A percentile compares a stretch with the other conserved stretches of the same genome.
Conservation (phyloP, 73 alveolate species). For the Paramecium tetraurelia region DNA sequence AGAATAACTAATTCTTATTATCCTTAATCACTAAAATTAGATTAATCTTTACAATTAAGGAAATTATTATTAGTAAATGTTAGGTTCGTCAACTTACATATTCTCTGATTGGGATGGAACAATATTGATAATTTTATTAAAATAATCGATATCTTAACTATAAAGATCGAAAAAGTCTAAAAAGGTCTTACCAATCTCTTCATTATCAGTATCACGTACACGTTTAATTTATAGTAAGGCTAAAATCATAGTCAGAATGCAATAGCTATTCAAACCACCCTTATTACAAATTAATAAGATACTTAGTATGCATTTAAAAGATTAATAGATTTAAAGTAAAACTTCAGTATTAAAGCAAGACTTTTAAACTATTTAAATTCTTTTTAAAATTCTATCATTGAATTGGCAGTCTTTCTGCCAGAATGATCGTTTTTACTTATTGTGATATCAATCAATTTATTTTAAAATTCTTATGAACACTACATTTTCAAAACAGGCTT, state of each 20-base stretch:
- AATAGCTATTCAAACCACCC: slow-evolving; percentile 51
- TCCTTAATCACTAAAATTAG: background rate
- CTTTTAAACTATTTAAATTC: slow-evolving; percentile 30
- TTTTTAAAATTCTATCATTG: slow-evolving; percentile 31
- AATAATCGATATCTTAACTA: slow-evolving; percentile 17
- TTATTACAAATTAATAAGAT: background rate
- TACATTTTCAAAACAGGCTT: background rate
- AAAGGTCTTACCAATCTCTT: slow-evolving; percentile 3
- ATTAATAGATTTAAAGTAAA: slow-evolving; percentile 29
- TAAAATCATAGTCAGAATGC: background rate
- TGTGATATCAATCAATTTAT: background rate
- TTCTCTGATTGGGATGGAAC: background rate
- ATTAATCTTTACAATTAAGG: background rate
- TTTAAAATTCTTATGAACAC: background rate
- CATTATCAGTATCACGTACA: background rate
- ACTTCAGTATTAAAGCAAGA: background rate
- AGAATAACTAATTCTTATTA: background rate
- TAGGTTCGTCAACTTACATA: background rate
- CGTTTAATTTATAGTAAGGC: slow-evolving; percentile 4
- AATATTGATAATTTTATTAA: background rate
- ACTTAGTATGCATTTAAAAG: background rate
- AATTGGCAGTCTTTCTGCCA: background rate
- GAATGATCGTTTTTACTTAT: background rate
- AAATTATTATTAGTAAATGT: background rate
- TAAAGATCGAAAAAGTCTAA: slow-evolving; percentile 1